Conservation (phyloP, 345 rosid genomes). For the Hibiscus trionum region DNA sequence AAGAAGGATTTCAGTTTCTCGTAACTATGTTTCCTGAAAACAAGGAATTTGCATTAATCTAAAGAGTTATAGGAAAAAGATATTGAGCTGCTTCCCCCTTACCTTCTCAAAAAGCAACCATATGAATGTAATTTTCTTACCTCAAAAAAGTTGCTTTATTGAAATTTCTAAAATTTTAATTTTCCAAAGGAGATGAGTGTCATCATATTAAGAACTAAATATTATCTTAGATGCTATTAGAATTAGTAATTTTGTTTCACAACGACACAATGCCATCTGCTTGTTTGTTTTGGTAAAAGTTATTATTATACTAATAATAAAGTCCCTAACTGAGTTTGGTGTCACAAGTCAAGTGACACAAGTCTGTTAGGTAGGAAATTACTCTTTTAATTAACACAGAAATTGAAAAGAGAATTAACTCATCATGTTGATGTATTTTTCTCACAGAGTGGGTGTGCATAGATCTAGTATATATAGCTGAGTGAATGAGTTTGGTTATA, state of each 20-base stretch:
- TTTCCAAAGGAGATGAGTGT: background rate
- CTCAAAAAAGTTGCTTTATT: background rate
- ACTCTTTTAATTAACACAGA: background rate
- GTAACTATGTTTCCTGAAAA: background rate
- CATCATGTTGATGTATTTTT: background rate
- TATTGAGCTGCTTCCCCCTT: background rate
- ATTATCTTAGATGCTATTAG: background rate
- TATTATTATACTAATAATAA: background rate
- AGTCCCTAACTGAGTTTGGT: background rate
- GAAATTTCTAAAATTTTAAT: slow-evolving; percentile 1
- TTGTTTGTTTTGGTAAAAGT: background rate
- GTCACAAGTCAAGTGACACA: background rate
- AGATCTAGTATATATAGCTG: background rate
- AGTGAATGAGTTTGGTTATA: background rate
- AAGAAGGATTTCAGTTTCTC: background rate
- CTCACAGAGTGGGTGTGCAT: background rate
- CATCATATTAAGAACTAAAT: background rate
- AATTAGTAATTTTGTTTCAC: background rate
- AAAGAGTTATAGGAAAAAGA: background rate
- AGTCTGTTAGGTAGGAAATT: background rate
- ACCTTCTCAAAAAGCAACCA: background rate
- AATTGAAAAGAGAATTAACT: background rate
- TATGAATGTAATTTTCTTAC: background rate
- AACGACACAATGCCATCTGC: no score
- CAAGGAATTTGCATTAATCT: background rate